Base-by-base conservation (phyloP, 306 rosid species). In the Trifolium dubium region DNA sequence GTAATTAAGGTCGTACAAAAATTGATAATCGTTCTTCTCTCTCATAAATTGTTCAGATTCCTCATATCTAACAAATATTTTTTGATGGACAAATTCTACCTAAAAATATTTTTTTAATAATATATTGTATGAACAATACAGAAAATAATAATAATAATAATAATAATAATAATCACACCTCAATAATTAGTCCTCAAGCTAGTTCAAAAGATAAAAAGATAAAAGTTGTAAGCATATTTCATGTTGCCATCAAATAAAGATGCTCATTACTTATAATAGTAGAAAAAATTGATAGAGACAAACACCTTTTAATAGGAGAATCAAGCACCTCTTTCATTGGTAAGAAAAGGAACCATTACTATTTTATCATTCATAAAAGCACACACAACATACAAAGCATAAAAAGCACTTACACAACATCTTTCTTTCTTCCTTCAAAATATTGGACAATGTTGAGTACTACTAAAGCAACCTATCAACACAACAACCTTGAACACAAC, bases 361-460 rank as follows among this genome's bases (percentile, higher is more conserved):
- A 53, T 69, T 53, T 65, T 31, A 53, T 69, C 73, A 69, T 23
- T 37, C 15, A 19, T 4, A 69, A 80, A 80, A 74, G 64, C 80
- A 75, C 64, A 81, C 77, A 75, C 40, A 18, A 31, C 61, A 69
- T 15, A 47, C 13, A 30, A 15, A 40, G 65, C 40, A 60, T 3
- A 41, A 19, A 39, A 37, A 61, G 80, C 76, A 69, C 32, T 74
- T 17, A 39, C 79, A 73, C 71, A 64, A 67, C 79, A 30, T 67
- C 67, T 69, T 44, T 67, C 59, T 79, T 80, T 73, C 10, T 51
- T 49, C 17, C 18, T 17, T 49, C 30, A 62, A 65, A 59, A 19
- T 31, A 70, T 17, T 79, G 64, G 54, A 79, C 74, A 64, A 67
- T 72, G 64, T 44, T 72, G 58, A 51, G 66, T 44, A 69, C n/a